Evolutionary conservation across 2,329 filamentous ascomycete genomes (phyloP), one percentile per base, ranked within the genome.

Genomic region (Cyphellophora europaea): DNA sequence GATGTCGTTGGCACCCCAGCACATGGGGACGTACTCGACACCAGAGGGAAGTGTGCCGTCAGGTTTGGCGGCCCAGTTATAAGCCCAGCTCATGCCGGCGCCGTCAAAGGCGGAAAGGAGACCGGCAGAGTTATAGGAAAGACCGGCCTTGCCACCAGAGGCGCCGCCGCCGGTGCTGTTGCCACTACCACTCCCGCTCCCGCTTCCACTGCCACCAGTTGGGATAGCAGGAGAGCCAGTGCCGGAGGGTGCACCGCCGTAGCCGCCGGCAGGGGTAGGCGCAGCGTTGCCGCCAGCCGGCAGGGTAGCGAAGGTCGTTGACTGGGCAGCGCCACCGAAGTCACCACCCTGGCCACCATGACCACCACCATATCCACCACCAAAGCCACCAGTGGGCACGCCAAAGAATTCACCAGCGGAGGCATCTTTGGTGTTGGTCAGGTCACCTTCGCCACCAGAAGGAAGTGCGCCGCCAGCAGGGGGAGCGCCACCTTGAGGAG

Each of bases 11-110:
- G 43, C n/a, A 11, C 46, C 49, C 62, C 62, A 66, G 39, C 66
- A 56, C 57, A 64, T 62, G 18, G 64, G 63, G 6, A 66, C 56
- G 43, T 52, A 67, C 35, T 66, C 61, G 33, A 61, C 48, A 16
- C 52, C 51, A 3, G 41, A 39, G 18, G 58, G 50, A 4, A 60
- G 41, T 5, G 21, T 30, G 12, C 61, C 61, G 18, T 40, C 45
- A 15, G 50, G 27, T 14, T 41, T 40, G 30, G 49, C 40, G 30
- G 51, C 61, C 64, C 64, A 67, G 51, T 67, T 61, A 52, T 66
- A 66, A 21, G 57, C 58, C 64, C 64, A 67, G 27, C 53, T 52
- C 33, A 62, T 49, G 16, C 46, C 49, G 30, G 42, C 47, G 30
- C 40, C 42, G 33, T 45, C 33, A 33, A 67, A 58, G 11, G 54